A percentile compares a stretch with the other conserved stretches of the same genome.
Conservation (phyloP, 1,139 yeast species). For the Meyerozyma elateridarum region DNA sequence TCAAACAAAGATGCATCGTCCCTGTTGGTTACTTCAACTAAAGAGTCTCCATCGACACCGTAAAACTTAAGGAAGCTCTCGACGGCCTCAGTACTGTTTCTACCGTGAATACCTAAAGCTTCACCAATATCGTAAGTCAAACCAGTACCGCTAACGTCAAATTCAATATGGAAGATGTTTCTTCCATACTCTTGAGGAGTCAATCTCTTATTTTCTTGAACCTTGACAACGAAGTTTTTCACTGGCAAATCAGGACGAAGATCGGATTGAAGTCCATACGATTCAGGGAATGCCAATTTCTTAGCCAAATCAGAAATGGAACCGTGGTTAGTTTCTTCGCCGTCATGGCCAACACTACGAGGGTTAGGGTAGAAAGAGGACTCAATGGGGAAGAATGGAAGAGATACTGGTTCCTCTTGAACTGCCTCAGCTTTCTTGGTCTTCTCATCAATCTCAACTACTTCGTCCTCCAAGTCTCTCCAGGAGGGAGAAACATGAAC, state of each 20-base stretch:
- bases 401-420: conserved; percentile 23
- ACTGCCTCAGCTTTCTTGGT: conserved; percentile 20
- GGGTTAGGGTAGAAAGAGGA: conserved; percentile 60
- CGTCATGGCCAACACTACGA: conserved; percentile 38
- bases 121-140: conserved; percentile 92
- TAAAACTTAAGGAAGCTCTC: conserved; percentile 65
- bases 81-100: conserved; percentile 66
- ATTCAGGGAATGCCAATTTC: conserved; percentile 76
- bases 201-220: conserved; percentile 85
- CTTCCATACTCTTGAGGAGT: conserved; percentile 92
- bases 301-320: conserved; percentile 58
- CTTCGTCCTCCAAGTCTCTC: conserved; percentile 27
- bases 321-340: conserved; percentile 34
- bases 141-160: conserved; percentile 88
- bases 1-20: conserved; percentile 59
- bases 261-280: conserved; percentile 49
- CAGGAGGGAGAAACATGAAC: conserved; percentile 43
- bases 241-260: conserved; percentile 91
- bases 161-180: conserved; percentile 94
- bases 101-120: conserved; percentile 93
- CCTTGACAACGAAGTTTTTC: conserved; percentile 81
- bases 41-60: conserved; percentile 62
- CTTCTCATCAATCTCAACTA: conserved; percentile 14
- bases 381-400: conserved; percentile 54
- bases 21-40: conserved; percentile 68